A percentile compares a stretch with the other conserved stretches of the same genome.
Conservation (phyloP, 495 filamentous ascomycete genomes). For the Penicillium cosmopolitanum region DNA sequence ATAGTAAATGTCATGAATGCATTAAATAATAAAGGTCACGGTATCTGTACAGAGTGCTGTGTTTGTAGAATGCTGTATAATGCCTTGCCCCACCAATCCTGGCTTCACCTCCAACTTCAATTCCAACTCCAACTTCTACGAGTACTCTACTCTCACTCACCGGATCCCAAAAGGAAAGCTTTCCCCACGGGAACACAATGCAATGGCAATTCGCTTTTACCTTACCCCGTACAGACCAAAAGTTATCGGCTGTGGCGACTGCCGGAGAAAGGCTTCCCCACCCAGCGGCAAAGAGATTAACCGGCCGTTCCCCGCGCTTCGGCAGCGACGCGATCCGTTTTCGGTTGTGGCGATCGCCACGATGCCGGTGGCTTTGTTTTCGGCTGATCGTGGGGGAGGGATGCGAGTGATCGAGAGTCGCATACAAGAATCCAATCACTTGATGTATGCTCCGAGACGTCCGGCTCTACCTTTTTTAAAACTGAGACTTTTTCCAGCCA, state of each 20-base stretch:
- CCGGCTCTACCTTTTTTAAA: not conserved
- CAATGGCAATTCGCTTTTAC: slow-evolving; percentile 3
- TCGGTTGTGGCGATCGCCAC: slow-evolving; percentile 15
- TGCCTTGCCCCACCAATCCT: too few species aligned
- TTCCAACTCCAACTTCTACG: not conserved
- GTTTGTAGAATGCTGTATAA: too few species aligned
- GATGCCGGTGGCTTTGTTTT: slow-evolving; percentile 7
- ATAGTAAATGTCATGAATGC: too few species aligned
- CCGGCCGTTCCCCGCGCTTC: slow-evolving; percentile 4
- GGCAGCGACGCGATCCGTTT: slow-evolving; percentile 8
- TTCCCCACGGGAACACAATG: not conserved
- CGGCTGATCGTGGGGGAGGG: not conserved
- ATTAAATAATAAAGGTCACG: too few species aligned
- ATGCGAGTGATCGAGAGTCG: not conserved
- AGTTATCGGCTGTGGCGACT: slow-evolving; percentile 8
- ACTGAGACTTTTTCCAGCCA: not conserved
- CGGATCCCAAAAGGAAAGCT: not conserved
- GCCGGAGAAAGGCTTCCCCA: slow-evolving; percentile 16
- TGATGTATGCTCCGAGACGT: not conserved
- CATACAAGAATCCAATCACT: not conserved
- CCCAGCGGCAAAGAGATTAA: slow-evolving; percentile 11
- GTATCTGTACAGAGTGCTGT: too few species aligned
- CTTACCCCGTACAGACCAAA: not conserved
- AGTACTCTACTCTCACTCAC: not conserved
- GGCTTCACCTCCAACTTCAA: too few species aligned